These are phyloP conservation scores for Knoxdaviesia capensis DNA, from an alignment of 2,329 filamentous ascomycete species.

Conservation along the genomic window DNA sequence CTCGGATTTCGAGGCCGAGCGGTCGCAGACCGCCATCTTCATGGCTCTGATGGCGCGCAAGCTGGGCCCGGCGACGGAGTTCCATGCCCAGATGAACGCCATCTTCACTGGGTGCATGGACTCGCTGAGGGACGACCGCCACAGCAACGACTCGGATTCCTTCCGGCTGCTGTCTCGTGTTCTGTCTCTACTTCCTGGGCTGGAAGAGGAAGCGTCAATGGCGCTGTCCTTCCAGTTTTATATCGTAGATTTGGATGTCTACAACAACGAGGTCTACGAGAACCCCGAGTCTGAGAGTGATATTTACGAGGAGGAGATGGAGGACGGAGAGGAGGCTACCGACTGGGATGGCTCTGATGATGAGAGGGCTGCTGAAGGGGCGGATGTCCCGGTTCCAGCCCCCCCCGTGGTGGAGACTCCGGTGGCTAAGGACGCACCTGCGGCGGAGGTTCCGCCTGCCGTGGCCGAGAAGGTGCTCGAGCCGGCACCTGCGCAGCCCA, in stretches of 20 bases:
- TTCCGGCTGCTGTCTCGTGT: neutral
- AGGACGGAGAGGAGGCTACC: neutral
- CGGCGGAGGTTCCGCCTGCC: neutral
- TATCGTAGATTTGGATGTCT: conserved; percentile 1
- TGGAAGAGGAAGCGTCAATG: conserved; percentile 1
- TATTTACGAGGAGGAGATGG: neutral
- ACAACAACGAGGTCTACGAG: neutral
- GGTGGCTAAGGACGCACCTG: neutral
- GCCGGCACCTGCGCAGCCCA: too few relatives aligned
- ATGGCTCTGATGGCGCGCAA: conserved; percentile 2
- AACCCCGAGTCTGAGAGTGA: too few relatives aligned
- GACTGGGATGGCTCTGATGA: neutral
- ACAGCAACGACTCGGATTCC: conserved; percentile 1
- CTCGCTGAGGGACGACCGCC: conserved; percentile 1
- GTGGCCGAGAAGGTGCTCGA: neutral
- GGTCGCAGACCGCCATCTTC: conserved; percentile 1
- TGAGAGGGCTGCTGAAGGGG: too few relatives aligned
- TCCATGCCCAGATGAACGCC: neutral
- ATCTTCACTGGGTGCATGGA: conserved; percentile 1
- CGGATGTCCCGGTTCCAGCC: too few relatives aligned
- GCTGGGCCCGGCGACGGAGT: neutral
- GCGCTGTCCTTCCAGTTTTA: conserved; percentile 1
- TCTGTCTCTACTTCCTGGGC: neutral
- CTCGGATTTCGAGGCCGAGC: conserved; percentile 1
- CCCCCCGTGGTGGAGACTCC: too few relatives aligned